Evolutionary conservation across 2,329 filamentous ascomycete genomes (phyloP).

Genomic region (Pseudogymnoascus sp.): DNA sequence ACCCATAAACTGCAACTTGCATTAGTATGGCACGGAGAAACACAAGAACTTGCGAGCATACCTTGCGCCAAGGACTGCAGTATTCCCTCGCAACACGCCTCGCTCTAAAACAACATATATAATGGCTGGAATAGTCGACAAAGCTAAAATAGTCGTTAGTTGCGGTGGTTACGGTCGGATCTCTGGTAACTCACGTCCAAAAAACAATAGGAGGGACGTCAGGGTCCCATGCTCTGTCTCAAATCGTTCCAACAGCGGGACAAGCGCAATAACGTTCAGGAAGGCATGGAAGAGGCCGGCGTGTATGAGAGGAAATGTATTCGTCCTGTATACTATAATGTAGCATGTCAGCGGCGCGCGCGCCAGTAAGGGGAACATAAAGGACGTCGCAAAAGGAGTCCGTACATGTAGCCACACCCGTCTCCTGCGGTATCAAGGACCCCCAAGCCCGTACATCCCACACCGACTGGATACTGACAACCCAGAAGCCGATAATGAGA

Average conservation of each 20-base stretch:
- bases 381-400: constrained; percentile 19
- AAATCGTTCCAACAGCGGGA: constrained; percentile 87
- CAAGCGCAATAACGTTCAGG: constrained; percentile 70
- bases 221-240: constrained; percentile 88
- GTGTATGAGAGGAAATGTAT: constrained; percentile 87
- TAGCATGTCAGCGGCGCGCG: constrained; percentile 2
- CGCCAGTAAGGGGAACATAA: not conserved
- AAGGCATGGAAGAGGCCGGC: constrained; percentile 69
- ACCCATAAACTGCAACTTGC: constrained; percentile 68
- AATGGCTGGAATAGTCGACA: constrained; percentile 73
- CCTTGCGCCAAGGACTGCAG: constrained; percentile 74
- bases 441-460: constrained; percentile 73
- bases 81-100: constrained; percentile 61
- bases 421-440: constrained; percentile 65
- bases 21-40: constrained; percentile 19
- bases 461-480: constrained; percentile 57
- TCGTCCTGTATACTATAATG: constrained; percentile 75
- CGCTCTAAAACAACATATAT: constrained; percentile 74
- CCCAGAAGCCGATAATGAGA: constrained; percentile 60
- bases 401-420: constrained; percentile 63
- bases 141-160: constrained; percentile 39
- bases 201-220: constrained; percentile 76
- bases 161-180: constrained; percentile 8
- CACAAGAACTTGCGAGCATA: constrained; percentile 31
- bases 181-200: constrained; percentile 63